A percentile compares a stretch with the other conserved stretches of the same genome.
phyloP scores from a whole-genome alignment of 73 alveolate species.

The Paramecium pentaurelia region DNA sequence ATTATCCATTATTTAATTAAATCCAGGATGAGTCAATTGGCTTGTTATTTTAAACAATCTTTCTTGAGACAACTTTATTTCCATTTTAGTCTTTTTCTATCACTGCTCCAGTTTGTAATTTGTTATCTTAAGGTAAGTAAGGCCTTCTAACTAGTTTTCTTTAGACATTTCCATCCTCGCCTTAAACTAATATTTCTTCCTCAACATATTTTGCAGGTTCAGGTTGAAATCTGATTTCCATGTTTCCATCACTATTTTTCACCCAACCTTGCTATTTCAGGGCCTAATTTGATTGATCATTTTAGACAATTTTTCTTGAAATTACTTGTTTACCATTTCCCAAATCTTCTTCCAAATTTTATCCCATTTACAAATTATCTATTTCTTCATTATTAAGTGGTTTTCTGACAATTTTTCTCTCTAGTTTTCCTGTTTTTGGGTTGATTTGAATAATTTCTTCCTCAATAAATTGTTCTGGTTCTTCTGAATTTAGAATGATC shows the following conservation, averaged over 20 bases:
- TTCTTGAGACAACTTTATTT: neutral
- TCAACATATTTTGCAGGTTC: neutral
- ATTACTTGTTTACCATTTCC: neutral
- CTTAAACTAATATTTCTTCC: neutral
- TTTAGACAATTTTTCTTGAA: neutral
- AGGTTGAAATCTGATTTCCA: neutral
- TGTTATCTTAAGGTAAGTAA: neutral
- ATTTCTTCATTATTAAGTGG: neutral
- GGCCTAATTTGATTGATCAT: neutral
- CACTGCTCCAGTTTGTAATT: neutral
- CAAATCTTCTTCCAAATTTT: neutral
- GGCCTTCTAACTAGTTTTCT: neutral
- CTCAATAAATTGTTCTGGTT: neutral
- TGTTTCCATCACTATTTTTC: neutral
- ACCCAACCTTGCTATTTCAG: neutral
- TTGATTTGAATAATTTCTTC: neutral
- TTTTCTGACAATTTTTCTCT: neutral
- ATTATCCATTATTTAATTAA: neutral
- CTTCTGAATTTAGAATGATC: neutral
- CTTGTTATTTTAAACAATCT: neutral
- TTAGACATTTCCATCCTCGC: neutral
- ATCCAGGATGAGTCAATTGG: neutral
- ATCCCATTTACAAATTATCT: neutral
- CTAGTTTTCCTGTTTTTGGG: neutral
- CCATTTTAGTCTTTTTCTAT: neutral